phyloP scores from a whole-genome alignment of 768 basidiomycete genomes.

The Botryobasidium botryosum region DNA sequence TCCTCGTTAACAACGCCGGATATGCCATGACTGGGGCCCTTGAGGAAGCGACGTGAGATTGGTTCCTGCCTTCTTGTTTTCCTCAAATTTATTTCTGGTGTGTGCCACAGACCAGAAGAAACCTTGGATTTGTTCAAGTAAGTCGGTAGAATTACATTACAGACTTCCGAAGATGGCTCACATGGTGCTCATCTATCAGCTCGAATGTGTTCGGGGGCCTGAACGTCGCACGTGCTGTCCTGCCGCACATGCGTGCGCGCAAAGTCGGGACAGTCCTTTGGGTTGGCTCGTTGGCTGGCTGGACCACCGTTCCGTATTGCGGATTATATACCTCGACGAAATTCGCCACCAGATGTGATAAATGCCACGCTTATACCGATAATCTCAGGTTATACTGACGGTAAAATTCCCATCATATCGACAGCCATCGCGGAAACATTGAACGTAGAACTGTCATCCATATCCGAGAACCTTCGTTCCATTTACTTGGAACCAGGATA shows the following conservation, averaged over 20 bases:
- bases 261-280: conserved; percentile 28
- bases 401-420: background rate
- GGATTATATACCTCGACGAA: conserved; percentile 28
- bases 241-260: conserved; percentile 31
- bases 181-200: conserved; percentile 4
- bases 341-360: conserved; percentile 20
- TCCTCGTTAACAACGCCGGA: conserved; percentile 33
- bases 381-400: background rate
- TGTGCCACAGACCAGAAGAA: conserved; percentile 17
- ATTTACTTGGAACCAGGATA: conserved; percentile 13
- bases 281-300: conserved; percentile 24
- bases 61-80: background rate
- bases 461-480: conserved; percentile 9
- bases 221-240: conserved; percentile 29
- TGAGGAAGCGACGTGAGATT: conserved; percentile 18
- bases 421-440: conserved; percentile 19
- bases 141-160: background rate
- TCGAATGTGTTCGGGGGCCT: conserved; percentile 30
- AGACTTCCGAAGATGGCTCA: background rate
- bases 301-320: conserved; percentile 9
- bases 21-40: conserved; percentile 18
- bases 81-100: background rate
- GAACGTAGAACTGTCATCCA: conserved; percentile 14
- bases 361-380: conserved; percentile 15
- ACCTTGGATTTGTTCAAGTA: conserved; percentile 19